Percentiles rank a stretch among this genome's conserved stretches.
phyloP scores from a whole-genome alignment of 1,139 yeast genomes.

The Kodamaea plutei region DNA sequence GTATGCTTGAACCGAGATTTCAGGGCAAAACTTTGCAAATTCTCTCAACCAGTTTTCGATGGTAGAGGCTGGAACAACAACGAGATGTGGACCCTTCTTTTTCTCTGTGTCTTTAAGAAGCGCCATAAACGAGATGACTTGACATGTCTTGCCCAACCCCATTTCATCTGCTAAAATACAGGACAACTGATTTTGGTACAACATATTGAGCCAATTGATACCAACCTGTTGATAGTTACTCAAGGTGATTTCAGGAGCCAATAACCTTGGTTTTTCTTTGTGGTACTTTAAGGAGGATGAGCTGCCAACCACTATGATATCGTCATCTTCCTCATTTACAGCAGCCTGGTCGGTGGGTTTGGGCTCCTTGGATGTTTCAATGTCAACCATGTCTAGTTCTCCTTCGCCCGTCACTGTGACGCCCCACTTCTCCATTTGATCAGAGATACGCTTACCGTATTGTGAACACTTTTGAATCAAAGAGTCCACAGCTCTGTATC shows the following conservation, averaged over 20 bases:
- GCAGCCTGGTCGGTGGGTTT: conserved; percentile 4
- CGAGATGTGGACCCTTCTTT: conserved; percentile 65
- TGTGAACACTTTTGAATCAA: conserved; percentile 78
- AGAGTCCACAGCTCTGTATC: conserved; percentile 92
- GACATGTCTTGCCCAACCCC: conserved; percentile 97
- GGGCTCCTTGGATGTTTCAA: conserved; percentile 22
- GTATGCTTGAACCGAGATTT: conserved; percentile 79
- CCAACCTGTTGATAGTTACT: conserved; percentile 95
- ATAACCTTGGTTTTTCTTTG: conserved; percentile 63
- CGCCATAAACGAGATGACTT: conserved; percentile 90
- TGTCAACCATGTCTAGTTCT: conserved; percentile 54
- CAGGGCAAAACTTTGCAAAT: conserved; percentile 84
- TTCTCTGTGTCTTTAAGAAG: conserved; percentile 62
- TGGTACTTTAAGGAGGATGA: conserved; percentile 45
- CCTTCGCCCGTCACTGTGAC: conserved; percentile 64
- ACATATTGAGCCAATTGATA: conserved; percentile 81
- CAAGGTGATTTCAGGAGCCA: conserved; percentile 61
- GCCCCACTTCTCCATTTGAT: conserved; percentile 84
- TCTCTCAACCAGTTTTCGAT: conserved; percentile 97
- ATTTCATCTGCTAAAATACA: conserved; percentile 97
- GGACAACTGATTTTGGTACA: conserved; percentile 74
- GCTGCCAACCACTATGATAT: conserved; percentile 12
- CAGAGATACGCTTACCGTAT: conserved; percentile 66
- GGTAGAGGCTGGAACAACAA: conserved; percentile 95
- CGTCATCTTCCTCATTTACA: conserved; percentile 22